Percentiles rank a stretch among this genome's conserved stretches.
phyloP scores from a whole-genome alignment of 2,329 filamentous ascomycete species.

The Hymenotorrendiella dingleyae region DNA sequence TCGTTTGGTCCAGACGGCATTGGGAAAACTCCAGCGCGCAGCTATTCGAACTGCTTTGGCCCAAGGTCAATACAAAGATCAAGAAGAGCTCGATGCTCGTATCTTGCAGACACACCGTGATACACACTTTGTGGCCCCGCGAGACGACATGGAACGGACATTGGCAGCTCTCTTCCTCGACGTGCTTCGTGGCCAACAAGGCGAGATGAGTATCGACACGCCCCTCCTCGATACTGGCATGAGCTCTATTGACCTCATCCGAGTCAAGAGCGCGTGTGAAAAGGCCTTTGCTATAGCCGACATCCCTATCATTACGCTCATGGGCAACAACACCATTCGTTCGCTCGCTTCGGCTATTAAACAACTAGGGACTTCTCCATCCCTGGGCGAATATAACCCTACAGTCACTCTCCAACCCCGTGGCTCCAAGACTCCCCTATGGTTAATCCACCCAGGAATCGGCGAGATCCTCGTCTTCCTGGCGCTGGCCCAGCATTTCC shows the following conservation, averaged over 20 bases:
- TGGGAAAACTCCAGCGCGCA: constrained; percentile 36
- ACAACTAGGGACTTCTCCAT: constrained; percentile 25
- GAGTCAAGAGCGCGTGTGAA: constrained; percentile 13
- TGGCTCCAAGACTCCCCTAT: constrained; percentile 34
- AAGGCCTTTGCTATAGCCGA: constrained; percentile 23
- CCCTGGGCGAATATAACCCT: constrained; percentile 33
- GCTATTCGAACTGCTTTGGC: constrained; percentile 31
- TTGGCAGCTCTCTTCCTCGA: constrained; percentile 11
- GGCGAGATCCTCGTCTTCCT: constrained; percentile 40
- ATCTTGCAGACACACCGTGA: neutral
- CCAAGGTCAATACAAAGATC: constrained; percentile 24
- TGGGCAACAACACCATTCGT: constrained; percentile 27
- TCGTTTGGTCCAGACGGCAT: constrained; percentile 31
- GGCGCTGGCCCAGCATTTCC: constrained; percentile 34
- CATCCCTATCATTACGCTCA: constrained; percentile 27
- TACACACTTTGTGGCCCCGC: neutral
- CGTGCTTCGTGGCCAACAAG: too few relatives aligned
- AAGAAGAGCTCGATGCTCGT: neutral
- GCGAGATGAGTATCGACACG: constrained; percentile 17
- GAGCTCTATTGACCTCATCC: constrained; percentile 22
- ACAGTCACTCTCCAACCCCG: constrained; percentile 31
- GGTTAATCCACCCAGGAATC: constrained; percentile 37
- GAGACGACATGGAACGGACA: neutral
- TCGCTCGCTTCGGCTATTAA: constrained; percentile 22
- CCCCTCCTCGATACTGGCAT: constrained; percentile 31